Percentiles rank a stretch among this genome's conserved stretches.
Evolutionary conservation across 257 asterid genomes (phyloP).

Genomic region (Solanum lignicaule): DNA sequence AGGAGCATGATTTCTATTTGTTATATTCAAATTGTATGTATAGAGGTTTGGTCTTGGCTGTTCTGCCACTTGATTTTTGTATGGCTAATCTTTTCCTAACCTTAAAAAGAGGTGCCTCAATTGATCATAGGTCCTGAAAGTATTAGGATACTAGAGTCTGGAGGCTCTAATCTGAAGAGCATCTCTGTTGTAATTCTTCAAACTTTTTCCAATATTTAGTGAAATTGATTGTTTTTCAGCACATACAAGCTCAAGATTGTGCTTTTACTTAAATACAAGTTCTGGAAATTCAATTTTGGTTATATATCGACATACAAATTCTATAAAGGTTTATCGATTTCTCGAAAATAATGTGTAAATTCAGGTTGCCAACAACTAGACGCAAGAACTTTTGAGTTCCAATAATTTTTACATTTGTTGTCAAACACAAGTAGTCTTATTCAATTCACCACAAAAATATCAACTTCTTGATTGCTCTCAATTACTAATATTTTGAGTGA

Average conservation of each 20-base stretch:
- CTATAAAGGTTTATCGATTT: background rate
- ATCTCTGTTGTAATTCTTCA: background rate
- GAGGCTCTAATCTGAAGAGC: background rate
- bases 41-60: background rate
- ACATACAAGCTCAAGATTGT: background rate
- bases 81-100: background rate
- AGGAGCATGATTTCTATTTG: slow-evolving; percentile 8
- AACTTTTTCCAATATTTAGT: background rate
- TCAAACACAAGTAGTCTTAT: background rate
- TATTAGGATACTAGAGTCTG: background rate
- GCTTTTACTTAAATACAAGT: background rate
- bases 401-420: background rate
- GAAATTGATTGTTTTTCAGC: background rate
- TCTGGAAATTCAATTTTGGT: background rate
- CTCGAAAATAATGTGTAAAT: background rate
- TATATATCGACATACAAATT: background rate
- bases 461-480: background rate
- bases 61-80: background rate
- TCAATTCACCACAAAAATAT: background rate
- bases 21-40: background rate
- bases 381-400: background rate
- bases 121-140: slow-evolving; percentile 4
- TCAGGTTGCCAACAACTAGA: background rate
- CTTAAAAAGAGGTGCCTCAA: background rate
- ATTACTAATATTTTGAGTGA: background rate